phyloP scores from a whole-genome alignment of 106 monocot genomes.

The Iris macrosiphon region DNA sequence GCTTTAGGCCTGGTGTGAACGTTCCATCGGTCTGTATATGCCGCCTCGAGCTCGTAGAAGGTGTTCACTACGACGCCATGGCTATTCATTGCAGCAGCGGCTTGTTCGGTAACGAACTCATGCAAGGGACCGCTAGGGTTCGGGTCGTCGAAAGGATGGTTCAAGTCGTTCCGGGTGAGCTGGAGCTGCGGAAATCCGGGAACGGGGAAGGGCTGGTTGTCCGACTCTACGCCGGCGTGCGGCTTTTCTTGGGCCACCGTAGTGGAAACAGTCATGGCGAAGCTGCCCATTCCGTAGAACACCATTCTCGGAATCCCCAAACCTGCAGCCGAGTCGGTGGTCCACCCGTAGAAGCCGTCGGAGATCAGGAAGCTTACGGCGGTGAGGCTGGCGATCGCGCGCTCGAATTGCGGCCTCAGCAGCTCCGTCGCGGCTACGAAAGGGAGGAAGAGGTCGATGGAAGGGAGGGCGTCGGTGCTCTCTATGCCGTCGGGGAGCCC shows the following conservation, averaged over 20 bases:
- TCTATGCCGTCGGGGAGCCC: constrained; percentile 13
- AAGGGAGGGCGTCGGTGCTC: constrained; percentile 29
- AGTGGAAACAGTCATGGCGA: constrained; percentile 4
- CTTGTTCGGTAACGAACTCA: background rate
- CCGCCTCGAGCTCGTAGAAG: constrained; percentile 4
- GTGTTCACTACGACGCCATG: constrained; percentile 11
- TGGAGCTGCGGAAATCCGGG: background rate
- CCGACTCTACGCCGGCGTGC: background rate
- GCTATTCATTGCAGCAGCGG: background rate
- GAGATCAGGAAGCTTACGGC: constrained; percentile 22
- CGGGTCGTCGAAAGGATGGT: background rate
- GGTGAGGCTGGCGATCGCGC: background rate
- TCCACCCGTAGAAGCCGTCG: constrained; percentile 43
- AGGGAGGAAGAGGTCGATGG: constrained; percentile 8
- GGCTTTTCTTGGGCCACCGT: background rate
- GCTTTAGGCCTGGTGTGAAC: background rate
- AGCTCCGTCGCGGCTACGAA: constrained; percentile 10
- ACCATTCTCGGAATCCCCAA: constrained; percentile 12
- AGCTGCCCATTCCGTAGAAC: constrained; percentile 23
- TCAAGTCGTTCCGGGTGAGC: background rate
- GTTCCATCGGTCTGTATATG: background rate
- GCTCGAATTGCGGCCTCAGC: constrained; percentile 3
- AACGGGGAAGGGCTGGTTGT: background rate
- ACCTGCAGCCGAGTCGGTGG: background rate
- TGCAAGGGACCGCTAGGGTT: background rate